These are phyloP conservation scores for Boletus insuetus DNA, from an alignment of 768 basidiomycete species.

Conservation along the genomic window DNA sequence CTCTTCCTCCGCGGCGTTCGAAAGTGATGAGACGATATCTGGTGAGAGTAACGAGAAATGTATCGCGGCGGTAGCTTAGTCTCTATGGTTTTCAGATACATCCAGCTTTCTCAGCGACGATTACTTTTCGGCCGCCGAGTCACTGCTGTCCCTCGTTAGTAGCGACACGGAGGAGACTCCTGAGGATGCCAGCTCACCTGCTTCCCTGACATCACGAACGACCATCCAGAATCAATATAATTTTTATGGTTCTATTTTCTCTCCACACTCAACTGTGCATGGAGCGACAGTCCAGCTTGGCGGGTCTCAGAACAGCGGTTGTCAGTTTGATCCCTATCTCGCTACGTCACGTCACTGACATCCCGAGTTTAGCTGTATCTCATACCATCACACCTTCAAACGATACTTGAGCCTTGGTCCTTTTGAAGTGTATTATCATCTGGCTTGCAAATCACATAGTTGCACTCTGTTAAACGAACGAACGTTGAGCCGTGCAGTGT, in stretches of 20 bases:
- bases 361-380: neutral
- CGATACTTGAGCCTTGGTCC: neutral
- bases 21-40: neutral
- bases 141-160: neutral
- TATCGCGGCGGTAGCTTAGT: neutral
- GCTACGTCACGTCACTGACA: neutral
- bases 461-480: too few relatives aligned
- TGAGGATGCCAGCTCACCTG: neutral
- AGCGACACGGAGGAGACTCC: neutral
- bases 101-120: neutral
- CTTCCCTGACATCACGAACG: neutral
- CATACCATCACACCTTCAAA: neutral
- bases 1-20: neutral
- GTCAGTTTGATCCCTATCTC: neutral
- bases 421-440: neutral
- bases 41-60: neutral
- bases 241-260: neutral
- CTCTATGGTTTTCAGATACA: neutral
- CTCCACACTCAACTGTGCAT: neutral
- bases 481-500: too few relatives aligned
- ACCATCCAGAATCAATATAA: neutral
- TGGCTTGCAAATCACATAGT: neutral
- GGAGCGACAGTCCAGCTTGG: conserved; percentile 1
- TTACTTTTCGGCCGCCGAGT: neutral
- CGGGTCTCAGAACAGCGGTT: conserved; percentile 3